Evolutionary conservation across 1,284 basidiomycete species (phyloP), one percentile per base, ranked within the genome.

Genomic region (Ustilago loliicola): DNA sequence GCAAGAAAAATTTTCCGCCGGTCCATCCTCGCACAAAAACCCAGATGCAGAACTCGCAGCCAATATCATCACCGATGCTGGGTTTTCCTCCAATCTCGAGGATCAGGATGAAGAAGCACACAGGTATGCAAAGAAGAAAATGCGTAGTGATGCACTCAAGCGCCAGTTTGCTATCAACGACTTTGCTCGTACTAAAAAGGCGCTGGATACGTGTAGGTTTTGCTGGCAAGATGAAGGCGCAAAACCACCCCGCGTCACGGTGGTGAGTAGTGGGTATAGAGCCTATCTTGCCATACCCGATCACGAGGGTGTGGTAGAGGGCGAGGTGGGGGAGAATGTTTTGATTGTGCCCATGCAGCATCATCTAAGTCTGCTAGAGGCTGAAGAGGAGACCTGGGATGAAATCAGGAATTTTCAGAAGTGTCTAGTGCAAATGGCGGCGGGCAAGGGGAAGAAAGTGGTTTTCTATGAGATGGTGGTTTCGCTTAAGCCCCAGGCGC

Each of bases 51-150:
- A 96, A 86, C 91, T 98, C 80, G 96, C 96, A 0, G 88, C 90
- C 52, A 92, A 93, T 17, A 95, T 99, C 70, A 91, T 93, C 87
- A 90, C 91, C 3, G 96, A 99, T 87, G 91, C 91, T 3, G 92
- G 92, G 75, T 99, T 94, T 86, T 88, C 94, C 40, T 38, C 48
- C 13, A 64, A 80, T 17, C 88, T 95, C 25, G 96, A 98, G 10
- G 98, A 98, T 82, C 93, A 98, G 78, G 97, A 99, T 79, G 96
- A 98, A 74, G 96, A 98, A 85, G 95, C 94, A 0, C 95, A 97
- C 81, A 92, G 91, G 77, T 90, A 99, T 0, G 95, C 94, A 34
- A 89, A 94, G 71, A 92, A 94, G 86, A 96, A 96, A 88, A 95
- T 97, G 93, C 93, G 95, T 69, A 92, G 92, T 13, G 97, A 98